phyloP scores from a whole-genome alignment of 179 eudicot genomes.

The Nepenthes alata region DNA sequence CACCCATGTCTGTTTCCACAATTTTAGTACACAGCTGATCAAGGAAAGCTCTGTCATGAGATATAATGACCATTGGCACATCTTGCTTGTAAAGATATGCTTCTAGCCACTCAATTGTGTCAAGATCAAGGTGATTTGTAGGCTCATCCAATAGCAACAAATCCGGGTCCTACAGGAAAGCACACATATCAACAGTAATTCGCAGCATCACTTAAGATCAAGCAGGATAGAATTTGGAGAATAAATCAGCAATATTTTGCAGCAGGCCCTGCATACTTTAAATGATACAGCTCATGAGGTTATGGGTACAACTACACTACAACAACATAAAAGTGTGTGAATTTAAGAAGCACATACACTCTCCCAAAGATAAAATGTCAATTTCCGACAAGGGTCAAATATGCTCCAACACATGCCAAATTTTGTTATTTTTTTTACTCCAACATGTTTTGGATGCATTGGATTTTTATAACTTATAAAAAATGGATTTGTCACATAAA shows the following conservation, averaged over 20 bases:
- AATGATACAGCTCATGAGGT: background rate
- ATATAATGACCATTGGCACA: constrained; percentile 95
- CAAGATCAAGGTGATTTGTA: constrained; percentile 97
- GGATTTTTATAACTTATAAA: too few species aligned
- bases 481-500: too few species aligned
- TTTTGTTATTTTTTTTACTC: too few species aligned
- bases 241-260: background rate
- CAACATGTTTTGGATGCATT: too few species aligned
- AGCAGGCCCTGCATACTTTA: background rate
- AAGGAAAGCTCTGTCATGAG: constrained; percentile 98
- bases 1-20: constrained; percentile 98
- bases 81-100: constrained; percentile 64
- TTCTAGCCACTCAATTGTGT: constrained; percentile 97
- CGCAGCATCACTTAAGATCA: constrained; percentile 6
- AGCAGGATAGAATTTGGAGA: background rate
- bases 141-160: constrained; percentile 90
- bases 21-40: constrained; percentile 95
- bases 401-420: too few species aligned
- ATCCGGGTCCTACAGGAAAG: constrained; percentile 76
- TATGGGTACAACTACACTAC: background rate
- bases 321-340: background rate
- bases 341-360: too few species aligned
- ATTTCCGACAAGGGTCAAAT: too few species aligned
- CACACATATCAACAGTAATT: constrained; percentile 5
- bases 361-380: too few species aligned